phyloP scores from a whole-genome alignment of 2,329 filamentous ascomycete genomes.

The Botrytis elliptica region DNA sequence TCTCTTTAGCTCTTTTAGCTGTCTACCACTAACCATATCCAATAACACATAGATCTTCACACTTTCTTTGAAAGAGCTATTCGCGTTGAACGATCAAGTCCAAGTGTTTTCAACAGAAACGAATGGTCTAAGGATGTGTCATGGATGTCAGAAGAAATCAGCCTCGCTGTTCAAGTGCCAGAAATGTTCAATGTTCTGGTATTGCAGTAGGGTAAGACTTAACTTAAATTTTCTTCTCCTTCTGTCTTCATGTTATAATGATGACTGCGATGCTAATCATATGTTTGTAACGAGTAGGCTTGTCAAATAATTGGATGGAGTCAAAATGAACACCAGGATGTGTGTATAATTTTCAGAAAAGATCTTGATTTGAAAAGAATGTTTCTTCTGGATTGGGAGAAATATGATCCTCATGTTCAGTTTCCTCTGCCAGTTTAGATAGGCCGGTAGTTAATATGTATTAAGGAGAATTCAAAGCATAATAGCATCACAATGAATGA shows the following conservation, averaged over 20 bases:
- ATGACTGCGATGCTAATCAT: conserved; percentile 20
- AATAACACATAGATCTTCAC: conserved; percentile 26
- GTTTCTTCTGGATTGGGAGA: conserved; percentile 34
- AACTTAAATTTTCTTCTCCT: accelerated
- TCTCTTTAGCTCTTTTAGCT: background rate
- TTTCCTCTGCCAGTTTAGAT: conserved; percentile 27
- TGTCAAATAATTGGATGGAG: conserved; percentile 36
- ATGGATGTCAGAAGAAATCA: conserved; percentile 29
- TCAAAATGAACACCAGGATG: conserved; percentile 35
- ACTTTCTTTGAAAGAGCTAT: conserved; percentile 25
- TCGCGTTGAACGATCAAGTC: conserved; percentile 28
- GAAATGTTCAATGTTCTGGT: conserved; percentile 35
- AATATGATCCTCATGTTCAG: conserved; percentile 31
- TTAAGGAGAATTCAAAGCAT: background rate
- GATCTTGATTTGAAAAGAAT: conserved; percentile 32
- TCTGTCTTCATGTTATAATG: background rate
- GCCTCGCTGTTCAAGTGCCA: conserved; percentile 27
- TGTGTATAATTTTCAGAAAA: conserved; percentile 37
- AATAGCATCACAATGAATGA: no score
- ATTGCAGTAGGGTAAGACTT: conserved; percentile 33
- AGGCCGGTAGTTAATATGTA: background rate
- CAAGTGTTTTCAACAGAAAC: conserved; percentile 31
- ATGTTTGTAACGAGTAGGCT: conserved; percentile 24
- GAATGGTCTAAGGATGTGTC: conserved; percentile 29
- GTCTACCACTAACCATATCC: background rate